These are phyloP conservation scores for Backusella parvicylindrica DNA, from an alignment of 192 early-diverging fungal species.

Conservation along the genomic window DNA sequence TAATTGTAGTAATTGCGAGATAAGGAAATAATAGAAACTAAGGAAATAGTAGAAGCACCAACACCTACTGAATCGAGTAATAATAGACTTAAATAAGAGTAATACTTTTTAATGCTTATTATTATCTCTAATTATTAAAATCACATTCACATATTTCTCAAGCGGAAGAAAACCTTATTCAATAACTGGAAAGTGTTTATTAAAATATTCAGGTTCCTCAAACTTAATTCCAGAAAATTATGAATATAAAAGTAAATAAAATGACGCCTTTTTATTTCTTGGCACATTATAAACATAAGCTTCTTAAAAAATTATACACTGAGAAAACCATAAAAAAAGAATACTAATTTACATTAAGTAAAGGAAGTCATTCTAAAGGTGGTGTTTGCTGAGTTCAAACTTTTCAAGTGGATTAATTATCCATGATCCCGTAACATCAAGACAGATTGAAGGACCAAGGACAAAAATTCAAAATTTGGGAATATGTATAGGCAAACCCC, in stretches of 20 bases:
- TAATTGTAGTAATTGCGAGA: conserved; percentile 3
- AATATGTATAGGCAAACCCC: background rate
- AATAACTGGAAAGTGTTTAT: conserved; percentile 5
- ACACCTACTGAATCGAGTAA: background rate
- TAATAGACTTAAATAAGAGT: background rate
- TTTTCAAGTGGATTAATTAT: background rate
- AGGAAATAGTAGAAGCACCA: conserved; percentile 1
- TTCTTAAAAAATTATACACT: conserved; percentile 16
- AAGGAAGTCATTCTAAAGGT: background rate
- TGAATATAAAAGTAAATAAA: conserved; percentile 21
- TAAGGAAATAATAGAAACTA: conserved; percentile 8
- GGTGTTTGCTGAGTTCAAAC: background rate
- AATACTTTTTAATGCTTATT: conserved; percentile 1
- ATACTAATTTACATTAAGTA: background rate
- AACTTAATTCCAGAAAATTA: conserved; percentile 18
- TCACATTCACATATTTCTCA: background rate
- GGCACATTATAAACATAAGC: conserved; percentile 15
- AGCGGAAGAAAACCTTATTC: conserved; percentile 15
- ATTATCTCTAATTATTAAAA: background rate
- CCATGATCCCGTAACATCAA: background rate
- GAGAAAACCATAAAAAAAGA: conserved; percentile 16
- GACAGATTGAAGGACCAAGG: conserved; percentile 8
- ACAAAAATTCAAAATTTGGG: background rate
- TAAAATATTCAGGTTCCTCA: conserved; percentile 24
- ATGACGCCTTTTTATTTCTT: conserved; percentile 6